Evolutionary conservation across 2,329 filamentous ascomycete genomes (phyloP), one percentile per base, ranked within the genome.

Genomic region (Beauveria asiatica): DNA sequence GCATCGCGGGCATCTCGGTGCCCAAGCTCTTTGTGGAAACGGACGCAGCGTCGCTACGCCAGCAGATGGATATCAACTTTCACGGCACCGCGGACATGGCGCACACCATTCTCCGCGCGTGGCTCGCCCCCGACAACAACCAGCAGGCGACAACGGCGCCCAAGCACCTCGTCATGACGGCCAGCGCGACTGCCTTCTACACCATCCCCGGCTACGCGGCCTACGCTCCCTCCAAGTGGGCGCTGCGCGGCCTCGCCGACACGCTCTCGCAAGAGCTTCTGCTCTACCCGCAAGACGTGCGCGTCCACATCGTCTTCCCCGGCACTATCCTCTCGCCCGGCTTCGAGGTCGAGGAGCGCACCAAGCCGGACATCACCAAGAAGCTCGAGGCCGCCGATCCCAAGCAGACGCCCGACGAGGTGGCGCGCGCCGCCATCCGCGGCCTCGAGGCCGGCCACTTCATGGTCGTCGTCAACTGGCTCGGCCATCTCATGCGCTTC

Each of bases 51-150:
- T 82, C 81, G 11, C 77, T 92, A 65, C 83, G 87, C 46, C 78
- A 80, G 64, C 90, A 96, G 72, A 96, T 96, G 90, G 90, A 96
- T 69, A 83, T 93, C 66, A 93, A 97, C 75, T 97, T 90, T 77
- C 96, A 87, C 81, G 89, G 90, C 53, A 85, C 86, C 33, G 87
- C 88, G 45, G 94, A 96, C 72, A 89, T 96, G 75, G 88, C 91
- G 42, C 91, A 95, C 70, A 86, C 90, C 21, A 84, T 88, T 19
- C 76, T 97, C 63, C 82, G 81, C 56, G 80, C 83, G 62, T 97
- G 93, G 93, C 82, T 92, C 49, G 74, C 76, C 3, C 78, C 79
- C 13, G 73, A 73, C 10, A 73, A 72, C 5, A 72, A 77, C 41
- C 11, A 78, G 53, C 19, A 27, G 25, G 3, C 7, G 13, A 5